These are phyloP conservation scores for Ilex asprella DNA, from an alignment of 257 asterid species.

Conservation along the genomic window DNA sequence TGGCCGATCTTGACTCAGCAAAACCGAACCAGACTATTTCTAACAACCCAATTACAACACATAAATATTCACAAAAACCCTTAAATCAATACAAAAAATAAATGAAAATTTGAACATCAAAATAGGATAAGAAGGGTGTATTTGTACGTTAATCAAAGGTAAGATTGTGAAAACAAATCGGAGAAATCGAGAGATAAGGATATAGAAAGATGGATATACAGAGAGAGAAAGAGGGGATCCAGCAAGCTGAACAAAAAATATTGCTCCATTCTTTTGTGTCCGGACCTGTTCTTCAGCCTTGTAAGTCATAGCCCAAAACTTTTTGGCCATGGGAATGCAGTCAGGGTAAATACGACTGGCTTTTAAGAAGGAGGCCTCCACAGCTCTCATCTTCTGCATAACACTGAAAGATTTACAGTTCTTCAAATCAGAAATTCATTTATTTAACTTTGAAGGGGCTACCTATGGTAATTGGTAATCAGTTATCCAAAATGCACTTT, in stretches of 20 bases:
- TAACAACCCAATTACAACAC: too few species aligned
- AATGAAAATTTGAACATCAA: too few species aligned
- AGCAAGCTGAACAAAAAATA: conserved; percentile 66
- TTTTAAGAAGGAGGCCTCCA: conserved; percentile 66
- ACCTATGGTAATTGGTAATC: neutral
- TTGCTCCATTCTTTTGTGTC: conserved; percentile 51
- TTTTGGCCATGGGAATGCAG: conserved; percentile 75
- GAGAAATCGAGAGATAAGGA: too few species aligned
- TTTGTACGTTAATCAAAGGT: too few species aligned
- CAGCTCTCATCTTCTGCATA: conserved; percentile 83
- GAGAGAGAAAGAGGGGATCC: too few species aligned
- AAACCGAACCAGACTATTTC: too few species aligned
- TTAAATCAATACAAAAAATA: too few species aligned
- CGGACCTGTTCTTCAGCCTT: conserved; percentile 80
- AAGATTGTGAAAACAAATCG: too few species aligned
- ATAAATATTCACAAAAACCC: too few species aligned
- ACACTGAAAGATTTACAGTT: conserved; percentile 45
- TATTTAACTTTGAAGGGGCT: neutral
- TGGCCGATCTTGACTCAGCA: too few species aligned
- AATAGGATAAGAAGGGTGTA: too few species aligned
- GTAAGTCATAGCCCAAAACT: conserved; percentile 80
- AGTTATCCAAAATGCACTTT: neutral
- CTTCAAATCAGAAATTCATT: conserved; percentile 14
- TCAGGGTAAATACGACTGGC: conserved; percentile 79
- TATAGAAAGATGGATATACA: too few species aligned